phyloP scores from a whole-genome alignment of 352 stramenopile species.

The Phytopythium helicoides region DNA sequence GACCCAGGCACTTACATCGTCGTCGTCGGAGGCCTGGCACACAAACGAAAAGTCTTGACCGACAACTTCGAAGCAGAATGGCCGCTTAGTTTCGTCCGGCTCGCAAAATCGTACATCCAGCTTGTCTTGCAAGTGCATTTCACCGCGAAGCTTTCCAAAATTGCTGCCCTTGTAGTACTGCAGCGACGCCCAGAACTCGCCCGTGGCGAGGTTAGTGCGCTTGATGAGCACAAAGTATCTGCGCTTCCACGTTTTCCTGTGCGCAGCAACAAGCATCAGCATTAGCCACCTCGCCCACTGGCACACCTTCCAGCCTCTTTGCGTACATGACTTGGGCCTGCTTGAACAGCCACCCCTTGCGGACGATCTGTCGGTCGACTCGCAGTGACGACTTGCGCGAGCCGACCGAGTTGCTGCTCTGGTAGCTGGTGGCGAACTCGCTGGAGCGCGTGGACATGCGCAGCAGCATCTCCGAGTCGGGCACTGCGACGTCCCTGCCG shows the following conservation, averaged over 20 bases:
- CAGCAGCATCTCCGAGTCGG: constrained; percentile 44
- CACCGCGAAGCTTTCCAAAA: constrained; percentile 73
- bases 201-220: constrained; percentile 61
- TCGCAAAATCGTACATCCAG: constrained; percentile 77
- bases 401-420: constrained; percentile 36
- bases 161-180: constrained; percentile 88
- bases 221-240: constrained; percentile 87
- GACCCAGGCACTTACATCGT: constrained; percentile 86
- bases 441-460: constrained; percentile 43
- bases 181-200: constrained; percentile 68
- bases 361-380: constrained; percentile 48
- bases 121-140: constrained; percentile 74
- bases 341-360: constrained; percentile 55
- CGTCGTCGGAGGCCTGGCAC: constrained; percentile 77
- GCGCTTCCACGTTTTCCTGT: constrained; percentile 84
- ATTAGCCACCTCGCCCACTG: not conserved
- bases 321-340: constrained; percentile 61
- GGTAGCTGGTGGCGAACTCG: constrained; percentile 30
- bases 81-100: constrained; percentile 70
- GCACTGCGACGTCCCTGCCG: constrained; percentile 18
- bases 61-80: constrained; percentile 83
- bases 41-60: constrained; percentile 70
- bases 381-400: constrained; percentile 28
- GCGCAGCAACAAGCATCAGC: not conserved
- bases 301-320: too few species aligned